These are phyloP conservation scores for Colletotrichum sp. DNA, from an alignment of 2,329 filamentous ascomycete genomes.

Conservation along the genomic window DNA sequence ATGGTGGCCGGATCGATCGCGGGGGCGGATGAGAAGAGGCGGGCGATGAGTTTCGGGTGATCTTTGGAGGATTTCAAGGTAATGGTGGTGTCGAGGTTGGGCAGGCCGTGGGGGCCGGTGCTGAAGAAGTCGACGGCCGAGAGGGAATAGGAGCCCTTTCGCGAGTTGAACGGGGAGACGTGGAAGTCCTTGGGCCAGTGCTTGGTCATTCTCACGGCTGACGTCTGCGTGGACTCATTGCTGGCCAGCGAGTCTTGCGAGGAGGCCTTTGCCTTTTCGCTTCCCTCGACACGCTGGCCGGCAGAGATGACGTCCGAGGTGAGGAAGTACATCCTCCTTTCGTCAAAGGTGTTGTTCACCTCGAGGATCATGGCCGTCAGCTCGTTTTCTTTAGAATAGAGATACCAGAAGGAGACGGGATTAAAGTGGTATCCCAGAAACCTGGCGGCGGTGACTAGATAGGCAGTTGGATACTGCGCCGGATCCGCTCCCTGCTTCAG, in stretches of 20 bases:
- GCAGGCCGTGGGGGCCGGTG: conserved; percentile 38
- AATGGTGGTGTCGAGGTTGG: conserved; percentile 63
- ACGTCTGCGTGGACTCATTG: conserved; percentile 18
- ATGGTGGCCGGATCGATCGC: conserved; percentile 56
- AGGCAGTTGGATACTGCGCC: conserved; percentile 68
- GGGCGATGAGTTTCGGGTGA: conserved; percentile 65
- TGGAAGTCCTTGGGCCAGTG: conserved; percentile 76
- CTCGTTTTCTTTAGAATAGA: conserved; percentile 64
- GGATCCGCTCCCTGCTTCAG: conserved; percentile 59
- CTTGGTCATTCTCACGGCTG: conserved; percentile 46
- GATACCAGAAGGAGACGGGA: conserved; percentile 80
- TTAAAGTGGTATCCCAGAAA: conserved; percentile 77
- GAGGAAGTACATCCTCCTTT: conserved; percentile 71
- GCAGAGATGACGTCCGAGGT: conserved; percentile 37
- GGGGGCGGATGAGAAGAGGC: conserved; percentile 58
- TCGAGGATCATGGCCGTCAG: conserved; percentile 73
- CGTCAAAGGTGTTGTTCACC: conserved; percentile 79
- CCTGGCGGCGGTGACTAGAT: conserved; percentile 72
- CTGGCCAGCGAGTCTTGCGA: not conserved
- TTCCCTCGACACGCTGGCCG: conserved; percentile 16
- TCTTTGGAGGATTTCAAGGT: conserved; percentile 65
- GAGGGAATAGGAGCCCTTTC: conserved; percentile 60
- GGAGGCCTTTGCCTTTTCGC: not conserved
- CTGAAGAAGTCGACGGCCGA: conserved; percentile 53
- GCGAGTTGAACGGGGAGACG: conserved; percentile 76